phyloP scores from a whole-genome alignment of 208 protist genomes.

The Acanthamoeba sp. region DNA sequence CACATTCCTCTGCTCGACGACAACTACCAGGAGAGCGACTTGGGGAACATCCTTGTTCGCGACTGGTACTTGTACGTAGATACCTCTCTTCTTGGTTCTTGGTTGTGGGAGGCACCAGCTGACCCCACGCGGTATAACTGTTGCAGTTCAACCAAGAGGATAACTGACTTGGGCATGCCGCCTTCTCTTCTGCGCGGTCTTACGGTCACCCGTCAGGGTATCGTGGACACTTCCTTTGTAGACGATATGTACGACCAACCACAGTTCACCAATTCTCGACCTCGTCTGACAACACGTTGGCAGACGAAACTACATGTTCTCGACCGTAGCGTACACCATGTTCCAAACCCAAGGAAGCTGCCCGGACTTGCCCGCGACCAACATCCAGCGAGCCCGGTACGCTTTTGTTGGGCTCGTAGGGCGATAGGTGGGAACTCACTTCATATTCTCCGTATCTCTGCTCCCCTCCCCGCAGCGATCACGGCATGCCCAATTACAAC shows the following conservation, averaged over 20 bases:
- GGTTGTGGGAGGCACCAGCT: too few species aligned
- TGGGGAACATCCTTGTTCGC: constrained; percentile 9
- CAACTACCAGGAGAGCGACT: constrained; percentile 37
- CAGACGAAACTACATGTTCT: constrained; percentile 51
- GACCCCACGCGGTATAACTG: too few species aligned
- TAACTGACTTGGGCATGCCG: background rate
- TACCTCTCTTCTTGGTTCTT: too few species aligned
- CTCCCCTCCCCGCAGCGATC: background rate
- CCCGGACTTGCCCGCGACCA: constrained; percentile 56
- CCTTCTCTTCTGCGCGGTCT: background rate
- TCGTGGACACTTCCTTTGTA: background rate
- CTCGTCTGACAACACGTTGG: background rate
- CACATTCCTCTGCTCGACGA: constrained; percentile 45
- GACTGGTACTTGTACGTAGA: constrained; percentile 55
- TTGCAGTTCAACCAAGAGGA: background rate
- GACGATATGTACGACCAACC: constrained; percentile 9
- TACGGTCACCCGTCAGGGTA: background rate
- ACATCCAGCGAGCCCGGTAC: constrained; percentile 64
- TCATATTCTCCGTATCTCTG: too few species aligned
- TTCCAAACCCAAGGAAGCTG: background rate
- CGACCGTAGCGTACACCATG: background rate
- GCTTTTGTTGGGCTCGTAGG: background rate
- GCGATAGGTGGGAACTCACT: too few species aligned
- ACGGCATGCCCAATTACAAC: constrained; percentile 36
- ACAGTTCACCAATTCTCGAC: too few species aligned